Percentiles rank a stretch among this genome's conserved stretches.
Evolutionary conservation across 2,329 filamentous ascomycete species (phyloP).

Genomic region (Fusarium buxicola): DNA sequence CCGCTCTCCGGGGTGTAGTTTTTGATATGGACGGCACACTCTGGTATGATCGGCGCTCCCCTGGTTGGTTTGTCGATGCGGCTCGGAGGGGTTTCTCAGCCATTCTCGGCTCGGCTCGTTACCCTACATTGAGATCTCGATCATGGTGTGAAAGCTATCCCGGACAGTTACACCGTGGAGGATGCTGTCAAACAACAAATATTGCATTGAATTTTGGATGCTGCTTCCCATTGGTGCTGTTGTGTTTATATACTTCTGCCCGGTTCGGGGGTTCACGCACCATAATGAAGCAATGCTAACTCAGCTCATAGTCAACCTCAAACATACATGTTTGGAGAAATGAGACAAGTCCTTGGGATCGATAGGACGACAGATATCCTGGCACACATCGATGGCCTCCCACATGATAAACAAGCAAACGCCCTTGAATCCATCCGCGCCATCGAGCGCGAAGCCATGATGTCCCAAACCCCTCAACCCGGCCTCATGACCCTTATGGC

Average conservation of each 20-base stretch:
- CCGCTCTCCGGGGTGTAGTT: conserved; percentile 70
- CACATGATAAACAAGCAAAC: conserved; percentile 65
- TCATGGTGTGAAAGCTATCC: too few species aligned
- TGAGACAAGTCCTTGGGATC: conserved; percentile 82
- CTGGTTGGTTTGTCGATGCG: conserved; percentile 3
- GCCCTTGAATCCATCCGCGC: conserved; percentile 80
- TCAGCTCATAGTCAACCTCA: conserved; percentile 76
- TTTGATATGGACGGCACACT: conserved; percentile 97
- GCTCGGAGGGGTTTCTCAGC: conserved; percentile 1
- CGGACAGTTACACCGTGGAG: too few species aligned
- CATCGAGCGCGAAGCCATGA: conserved; percentile 87
- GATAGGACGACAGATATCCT: conserved; percentile 83
- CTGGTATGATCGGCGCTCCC: conserved; percentile 69
- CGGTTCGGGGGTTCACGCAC: neutral
- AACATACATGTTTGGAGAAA: conserved; percentile 94
- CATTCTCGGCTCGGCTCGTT: conserved; percentile 1
- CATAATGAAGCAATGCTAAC: conserved; percentile 7
- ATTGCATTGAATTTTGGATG: too few species aligned
- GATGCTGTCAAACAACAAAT: too few species aligned
- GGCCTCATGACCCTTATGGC: conserved; percentile 83
- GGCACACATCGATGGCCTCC: conserved; percentile 83
- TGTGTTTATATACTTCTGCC: too few species aligned
- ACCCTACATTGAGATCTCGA: conserved; percentile 20
- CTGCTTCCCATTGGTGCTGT: too few species aligned
- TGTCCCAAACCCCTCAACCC: conserved; percentile 80